Evolutionary conservation across 2,329 filamentous ascomycete genomes (phyloP).

Genomic region (Aureobasidium sp.): DNA sequence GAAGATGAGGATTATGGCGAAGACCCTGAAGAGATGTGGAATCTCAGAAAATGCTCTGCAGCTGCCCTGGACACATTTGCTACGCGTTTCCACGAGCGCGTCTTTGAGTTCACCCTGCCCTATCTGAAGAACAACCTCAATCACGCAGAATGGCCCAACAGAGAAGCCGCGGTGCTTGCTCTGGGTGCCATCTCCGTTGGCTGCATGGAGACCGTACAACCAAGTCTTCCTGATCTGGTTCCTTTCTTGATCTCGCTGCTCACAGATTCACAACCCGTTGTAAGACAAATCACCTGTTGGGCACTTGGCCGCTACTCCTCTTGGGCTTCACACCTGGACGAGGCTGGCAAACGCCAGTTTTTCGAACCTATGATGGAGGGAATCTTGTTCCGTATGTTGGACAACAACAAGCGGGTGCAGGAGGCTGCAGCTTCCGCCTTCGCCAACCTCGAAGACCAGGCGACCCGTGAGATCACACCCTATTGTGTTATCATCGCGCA

Average conservation of each 20-base stretch:
- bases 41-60: conserved; percentile 90
- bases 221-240: conserved; percentile 82
- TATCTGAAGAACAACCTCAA: conserved; percentile 86
- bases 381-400: conserved; percentile 87
- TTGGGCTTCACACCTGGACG: conserved; percentile 74
- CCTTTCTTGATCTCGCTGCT: conserved; percentile 83
- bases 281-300: conserved; percentile 97
- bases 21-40: conserved; percentile 89
- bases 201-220: conserved; percentile 80
- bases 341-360: conserved; percentile 61
- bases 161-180: conserved; percentile 89
- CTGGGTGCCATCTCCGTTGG: conserved; percentile 92
- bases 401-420: conserved; percentile 95
- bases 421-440: conserved; percentile 94
- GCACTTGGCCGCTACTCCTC: conserved; percentile 86
- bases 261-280: conserved; percentile 76
- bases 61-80: conserved; percentile 92
- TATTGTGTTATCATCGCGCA: conserved; percentile 86
- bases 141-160: conserved; percentile 80
- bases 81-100: conserved; percentile 74
- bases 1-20: conserved; percentile 60
- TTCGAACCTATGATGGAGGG: conserved; percentile 98
- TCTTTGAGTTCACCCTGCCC: conserved; percentile 86
- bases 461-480: conserved; percentile 67
- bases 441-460: conserved; percentile 90